Conservation (phyloP, 345 rosid genomes). For the Iberis pinnata region DNA sequence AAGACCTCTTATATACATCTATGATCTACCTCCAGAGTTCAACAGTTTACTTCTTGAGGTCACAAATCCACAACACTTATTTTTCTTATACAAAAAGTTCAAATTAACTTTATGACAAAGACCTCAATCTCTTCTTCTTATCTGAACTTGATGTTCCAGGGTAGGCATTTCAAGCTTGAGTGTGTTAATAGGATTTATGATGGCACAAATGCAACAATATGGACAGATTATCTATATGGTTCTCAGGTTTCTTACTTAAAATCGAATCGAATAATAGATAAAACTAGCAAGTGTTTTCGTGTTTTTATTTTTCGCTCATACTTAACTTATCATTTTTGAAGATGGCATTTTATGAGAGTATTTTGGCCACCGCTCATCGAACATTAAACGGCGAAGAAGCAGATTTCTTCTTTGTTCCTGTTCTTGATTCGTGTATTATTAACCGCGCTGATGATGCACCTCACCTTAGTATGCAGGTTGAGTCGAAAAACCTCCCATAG, state of each 20-base stretch:
- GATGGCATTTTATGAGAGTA: constrained; percentile 93
- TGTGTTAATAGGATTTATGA: constrained; percentile 87
- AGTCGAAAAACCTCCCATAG: constrained; percentile 9
- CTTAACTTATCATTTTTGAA: constrained; percentile 27
- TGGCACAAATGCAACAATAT: constrained; percentile 63
- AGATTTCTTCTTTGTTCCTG: constrained; percentile 94
- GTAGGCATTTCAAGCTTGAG: constrained; percentile 81
- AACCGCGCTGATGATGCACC: constrained; percentile 92
- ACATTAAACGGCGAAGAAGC: constrained; percentile 95
- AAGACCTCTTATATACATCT: constrained; percentile 85
- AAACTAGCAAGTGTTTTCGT: too few species aligned
- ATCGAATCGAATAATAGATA: too few species aligned
- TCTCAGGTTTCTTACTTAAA: constrained; percentile 60
- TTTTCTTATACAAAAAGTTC: not conserved
- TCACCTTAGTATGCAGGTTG: constrained; percentile 68
- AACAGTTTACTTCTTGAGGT: constrained; percentile 97
- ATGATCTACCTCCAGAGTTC: constrained; percentile 91
- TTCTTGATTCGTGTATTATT: constrained; percentile 94
- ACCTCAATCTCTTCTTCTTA: constrained; percentile 1
- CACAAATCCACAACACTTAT: constrained; percentile 24
- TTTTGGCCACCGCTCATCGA: constrained; percentile 70
- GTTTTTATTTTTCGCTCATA: not conserved
- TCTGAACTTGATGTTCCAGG: constrained; percentile 41
- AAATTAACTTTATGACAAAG: not conserved
- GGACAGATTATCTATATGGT: constrained; percentile 91